A percentile compares a stretch with the other conserved stretches of the same genome.
phyloP scores from a whole-genome alignment of 2,329 filamentous ascomycete genomes.

The Cyphellophora europaea region DNA sequence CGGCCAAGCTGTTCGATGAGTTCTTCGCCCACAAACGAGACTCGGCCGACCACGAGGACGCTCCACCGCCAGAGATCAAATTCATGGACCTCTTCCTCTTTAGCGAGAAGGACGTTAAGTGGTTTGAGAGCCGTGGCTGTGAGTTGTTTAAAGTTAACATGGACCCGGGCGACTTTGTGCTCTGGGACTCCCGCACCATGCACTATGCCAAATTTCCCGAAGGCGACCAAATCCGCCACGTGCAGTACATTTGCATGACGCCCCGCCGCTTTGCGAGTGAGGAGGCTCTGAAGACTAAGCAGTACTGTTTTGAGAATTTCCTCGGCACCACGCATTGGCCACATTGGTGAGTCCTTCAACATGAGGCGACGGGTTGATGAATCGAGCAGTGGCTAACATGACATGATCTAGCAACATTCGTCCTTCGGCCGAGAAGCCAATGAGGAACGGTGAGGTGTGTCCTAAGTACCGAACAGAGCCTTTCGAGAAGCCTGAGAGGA shows the following conservation, averaged over 20 bases:
- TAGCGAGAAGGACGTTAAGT: constrained; percentile 32
- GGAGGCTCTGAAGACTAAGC: constrained; percentile 25
- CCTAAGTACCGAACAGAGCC: constrained; percentile 28
- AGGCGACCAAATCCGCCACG: constrained; percentile 26
- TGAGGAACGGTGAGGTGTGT: too few species aligned
- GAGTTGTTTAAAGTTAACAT: constrained; percentile 29
- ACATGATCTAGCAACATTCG: constrained; percentile 20
- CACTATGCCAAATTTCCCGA: constrained; percentile 34
- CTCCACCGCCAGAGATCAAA: constrained; percentile 23
- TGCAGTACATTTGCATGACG: constrained; percentile 29
- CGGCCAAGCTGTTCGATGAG: constrained; percentile 31
- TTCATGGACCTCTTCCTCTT: constrained; percentile 35
- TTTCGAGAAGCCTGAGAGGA: constrained; percentile 28
- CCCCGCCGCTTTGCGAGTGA: constrained; percentile 25
- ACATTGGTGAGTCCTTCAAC: constrained; percentile 28
- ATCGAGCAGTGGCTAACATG: too few species aligned
- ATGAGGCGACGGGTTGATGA: constrained; percentile 26
- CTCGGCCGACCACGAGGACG: constrained; percentile 21
- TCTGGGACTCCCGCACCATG: constrained; percentile 39
- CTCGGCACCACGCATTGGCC: constrained; percentile 30
- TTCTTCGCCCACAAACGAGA: constrained; percentile 33
- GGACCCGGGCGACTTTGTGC: constrained; percentile 34
- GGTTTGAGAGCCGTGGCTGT: constrained; percentile 32
- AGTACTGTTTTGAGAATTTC: constrained; percentile 24
- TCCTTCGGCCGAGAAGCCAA: not conserved